Percentiles rank a stretch among this genome's conserved stretches.
Conservation (phyloP, 441 rosid species). For the Macaranga tanarius region DNA sequence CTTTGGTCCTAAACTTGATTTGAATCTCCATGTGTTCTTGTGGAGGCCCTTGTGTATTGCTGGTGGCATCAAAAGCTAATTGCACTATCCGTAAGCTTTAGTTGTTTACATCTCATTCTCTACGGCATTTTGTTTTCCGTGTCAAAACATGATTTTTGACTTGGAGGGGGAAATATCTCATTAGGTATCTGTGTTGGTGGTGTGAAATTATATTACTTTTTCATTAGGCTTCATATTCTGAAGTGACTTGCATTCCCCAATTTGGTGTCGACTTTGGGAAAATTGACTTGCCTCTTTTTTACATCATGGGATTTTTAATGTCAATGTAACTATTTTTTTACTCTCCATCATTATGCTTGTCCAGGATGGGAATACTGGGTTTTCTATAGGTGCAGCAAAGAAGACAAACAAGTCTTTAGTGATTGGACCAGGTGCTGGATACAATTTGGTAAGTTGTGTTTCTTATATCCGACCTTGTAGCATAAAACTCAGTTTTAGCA, state of each 20-base stretch:
- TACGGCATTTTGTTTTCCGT: too few species aligned
- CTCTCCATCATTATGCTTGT: constrained; percentile 1
- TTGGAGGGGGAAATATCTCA: too few species aligned
- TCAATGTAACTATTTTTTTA: background rate
- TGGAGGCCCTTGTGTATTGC: background rate
- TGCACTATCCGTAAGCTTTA: too few species aligned
- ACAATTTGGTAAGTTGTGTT: constrained; percentile 66
- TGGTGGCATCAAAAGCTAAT: too few species aligned
- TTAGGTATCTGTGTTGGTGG: background rate
- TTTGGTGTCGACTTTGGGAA: too few species aligned
- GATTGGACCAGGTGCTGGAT: constrained; percentile 94
- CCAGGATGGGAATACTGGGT: constrained; percentile 72
- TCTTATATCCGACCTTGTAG: background rate
- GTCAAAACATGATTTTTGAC: too few species aligned
- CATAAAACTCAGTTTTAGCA: too few species aligned
- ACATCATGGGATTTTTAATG: background rate
- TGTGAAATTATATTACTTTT: background rate
- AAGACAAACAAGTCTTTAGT: constrained; percentile 61
- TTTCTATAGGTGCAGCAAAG: constrained; percentile 73
- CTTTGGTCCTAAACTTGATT: background rate
- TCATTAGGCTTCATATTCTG: background rate
- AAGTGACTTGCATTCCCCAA: too few species aligned
- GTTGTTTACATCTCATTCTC: background rate
- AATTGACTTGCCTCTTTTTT: background rate
- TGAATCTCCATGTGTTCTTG: background rate